Evolutionary conservation across 1,284 basidiomycete genomes (phyloP), one percentile per base, ranked within the genome.

Genomic region (Coniophora puteana): DNA sequence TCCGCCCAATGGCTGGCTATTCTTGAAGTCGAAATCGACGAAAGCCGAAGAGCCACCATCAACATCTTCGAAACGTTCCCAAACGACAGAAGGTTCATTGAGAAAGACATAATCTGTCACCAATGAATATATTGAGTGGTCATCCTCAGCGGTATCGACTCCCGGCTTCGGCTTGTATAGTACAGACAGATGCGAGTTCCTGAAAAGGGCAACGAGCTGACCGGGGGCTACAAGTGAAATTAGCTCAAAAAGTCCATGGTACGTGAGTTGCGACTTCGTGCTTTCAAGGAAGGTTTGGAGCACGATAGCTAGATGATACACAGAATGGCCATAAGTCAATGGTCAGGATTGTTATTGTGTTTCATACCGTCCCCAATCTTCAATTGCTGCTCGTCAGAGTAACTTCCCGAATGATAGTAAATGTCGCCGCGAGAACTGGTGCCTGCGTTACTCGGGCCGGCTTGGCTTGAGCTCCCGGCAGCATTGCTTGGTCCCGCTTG

Each of bases 11-110:
- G 89, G 86, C 33, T 65, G 77, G 5, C 83, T 67, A n/a, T 59
- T 67, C 25, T 71, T 57, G 46, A 91, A 85, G 30, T 78, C 66
- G 1, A 76, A 72, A 58, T 92, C 88, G 17, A 86, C 86, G 53
- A 91, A 93, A 3, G 76, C 76, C 13, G 84, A 79, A 44, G 68
- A 78, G 3, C 75, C 72, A 2, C 90, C 89, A 48, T 93, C 90
- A 28, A 93, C 76, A 53, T 96, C 93, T 51, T 89, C 88, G 17
- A 95, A 66, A 13, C 83, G 78, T 63, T 95, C 91, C 91, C 93
- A 94, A 4, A 93, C 79, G 20, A 93, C 79, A 14, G 78, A 77
- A 0, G 81, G 69, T 55, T 93, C 90, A 50, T 80, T 63, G 12
- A 85, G 63, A 58, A 94, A 92, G 17, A 82, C 76, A 36, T 86